Evolutionary conservation across 345 rosid species (phyloP).

Genomic region (Hevea brasiliensis): DNA sequence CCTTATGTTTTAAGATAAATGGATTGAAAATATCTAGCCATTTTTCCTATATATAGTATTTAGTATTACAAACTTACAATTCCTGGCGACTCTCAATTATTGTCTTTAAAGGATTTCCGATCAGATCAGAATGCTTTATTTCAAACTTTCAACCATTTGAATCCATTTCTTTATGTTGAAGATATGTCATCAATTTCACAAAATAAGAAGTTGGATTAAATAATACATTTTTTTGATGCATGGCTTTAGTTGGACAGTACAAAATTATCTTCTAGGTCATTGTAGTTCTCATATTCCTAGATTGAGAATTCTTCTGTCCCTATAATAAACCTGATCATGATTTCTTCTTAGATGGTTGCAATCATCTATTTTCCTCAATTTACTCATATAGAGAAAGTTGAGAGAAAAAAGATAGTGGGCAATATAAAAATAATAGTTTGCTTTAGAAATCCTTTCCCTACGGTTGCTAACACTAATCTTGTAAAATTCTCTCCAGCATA

Average conservation of each 20-base stretch:
- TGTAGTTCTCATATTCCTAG: neutral
- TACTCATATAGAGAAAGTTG: neutral
- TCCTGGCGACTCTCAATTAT: no score
- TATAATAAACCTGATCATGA: neutral
- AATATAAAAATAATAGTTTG: neutral
- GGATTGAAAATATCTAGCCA: no score
- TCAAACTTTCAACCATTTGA: neutral
- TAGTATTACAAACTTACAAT: no score
- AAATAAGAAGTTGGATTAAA: neutral
- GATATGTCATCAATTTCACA: neutral
- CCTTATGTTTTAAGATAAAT: no score
- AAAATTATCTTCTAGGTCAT: neutral
- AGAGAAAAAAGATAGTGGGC: neutral
- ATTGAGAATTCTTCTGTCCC: neutral
- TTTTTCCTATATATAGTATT: no score
- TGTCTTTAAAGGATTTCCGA: neutral
- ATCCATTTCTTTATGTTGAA: constrained; percentile 1
- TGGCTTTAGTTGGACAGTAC: neutral
- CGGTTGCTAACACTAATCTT: no score
- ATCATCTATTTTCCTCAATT: neutral
- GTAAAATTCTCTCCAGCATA: no score
- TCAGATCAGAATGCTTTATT: neutral
- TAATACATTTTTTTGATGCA: neutral
- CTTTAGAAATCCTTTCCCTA: neutral
- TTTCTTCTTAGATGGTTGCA: no score